These are phyloP conservation scores for Castanea crenata DNA, from an alignment of 306 rosid genomes.

Conservation along the genomic window DNA sequence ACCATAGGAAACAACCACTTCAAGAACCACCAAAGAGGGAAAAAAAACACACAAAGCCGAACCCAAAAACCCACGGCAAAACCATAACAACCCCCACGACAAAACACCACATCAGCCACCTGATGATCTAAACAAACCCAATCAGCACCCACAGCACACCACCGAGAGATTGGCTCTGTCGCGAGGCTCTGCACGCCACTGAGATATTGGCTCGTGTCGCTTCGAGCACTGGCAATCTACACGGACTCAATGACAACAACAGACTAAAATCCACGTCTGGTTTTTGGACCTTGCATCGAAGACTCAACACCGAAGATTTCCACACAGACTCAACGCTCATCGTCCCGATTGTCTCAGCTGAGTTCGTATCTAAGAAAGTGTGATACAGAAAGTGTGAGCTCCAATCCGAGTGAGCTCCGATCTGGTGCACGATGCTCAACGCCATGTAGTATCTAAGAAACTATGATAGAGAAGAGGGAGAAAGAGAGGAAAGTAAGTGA, in stretches of 20 bases:
- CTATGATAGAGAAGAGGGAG: background rate
- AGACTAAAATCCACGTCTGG: constrained; percentile 30
- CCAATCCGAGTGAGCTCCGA: constrained; percentile 42
- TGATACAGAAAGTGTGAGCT: background rate
- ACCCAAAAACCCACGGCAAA: too few relatives aligned
- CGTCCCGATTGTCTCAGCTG: constrained; percentile 34
- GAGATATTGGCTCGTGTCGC: background rate
- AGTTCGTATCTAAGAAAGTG: background rate
- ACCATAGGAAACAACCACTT: too few relatives aligned
- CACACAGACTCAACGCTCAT: constrained; percentile 39
- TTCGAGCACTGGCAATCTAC: constrained; percentile 38
- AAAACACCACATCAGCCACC: too few relatives aligned
- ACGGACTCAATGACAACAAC: constrained; percentile 49
- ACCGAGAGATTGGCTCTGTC: constrained; percentile 57
- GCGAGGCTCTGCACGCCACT: too few relatives aligned
- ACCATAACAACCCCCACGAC: too few relatives aligned
- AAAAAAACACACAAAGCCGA: too few relatives aligned
- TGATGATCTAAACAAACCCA: too few relatives aligned
- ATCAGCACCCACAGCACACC: constrained; percentile 31
- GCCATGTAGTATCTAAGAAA: constrained; percentile 38
- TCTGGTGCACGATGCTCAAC: constrained; percentile 53
- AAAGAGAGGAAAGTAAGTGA: too few relatives aligned
- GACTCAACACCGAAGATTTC: constrained; percentile 39
- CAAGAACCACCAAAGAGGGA: too few relatives aligned
- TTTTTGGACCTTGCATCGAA: constrained; percentile 30